Percentiles rank a stretch among this genome's conserved stretches.
Conservation (phyloP, 805 yeast genomes). For the Wickerhamiella alocasiicola region DNA sequence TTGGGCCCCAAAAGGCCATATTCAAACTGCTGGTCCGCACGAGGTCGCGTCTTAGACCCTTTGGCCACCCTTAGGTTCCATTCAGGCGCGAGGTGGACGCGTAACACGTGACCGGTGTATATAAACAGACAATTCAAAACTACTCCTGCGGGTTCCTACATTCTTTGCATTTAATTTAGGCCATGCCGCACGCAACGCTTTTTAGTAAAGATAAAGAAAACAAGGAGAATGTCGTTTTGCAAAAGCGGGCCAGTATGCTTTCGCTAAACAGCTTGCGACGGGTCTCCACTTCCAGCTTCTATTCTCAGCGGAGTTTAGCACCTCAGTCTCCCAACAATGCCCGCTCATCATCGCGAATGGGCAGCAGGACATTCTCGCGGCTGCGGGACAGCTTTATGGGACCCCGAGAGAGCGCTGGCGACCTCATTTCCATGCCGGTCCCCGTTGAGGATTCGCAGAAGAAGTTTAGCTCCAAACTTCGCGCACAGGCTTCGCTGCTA, state of each 20-base stretch:
- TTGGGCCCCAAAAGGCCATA: too few species aligned
- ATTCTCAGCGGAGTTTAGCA: slow-evolving; percentile 3
- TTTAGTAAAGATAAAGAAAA: slow-evolving; percentile 1
- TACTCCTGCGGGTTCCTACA: too few species aligned
- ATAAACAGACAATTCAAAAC: slow-evolving; percentile 1
- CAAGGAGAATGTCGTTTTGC: slow-evolving; percentile 2
- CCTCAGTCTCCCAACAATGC: slow-evolving; percentile 1
- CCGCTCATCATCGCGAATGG: not conserved
- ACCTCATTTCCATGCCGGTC: slow-evolving; percentile 44
- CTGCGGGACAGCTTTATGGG: slow-evolving; percentile 6
- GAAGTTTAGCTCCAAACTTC: slow-evolving; percentile 41
- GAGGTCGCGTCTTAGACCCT: not conserved
- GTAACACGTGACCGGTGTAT: slow-evolving; percentile 1
- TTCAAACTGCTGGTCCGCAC: too few species aligned
- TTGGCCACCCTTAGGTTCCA: not conserved
- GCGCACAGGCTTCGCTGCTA: slow-evolving; percentile 38
- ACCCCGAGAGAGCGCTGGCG: slow-evolving; percentile 5
- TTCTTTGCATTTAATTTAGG: too few species aligned
- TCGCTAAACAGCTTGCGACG: slow-evolving; percentile 9
- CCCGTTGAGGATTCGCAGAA: slow-evolving; percentile 45
- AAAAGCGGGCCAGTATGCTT: slow-evolving; percentile 7
- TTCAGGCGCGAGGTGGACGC: not conserved
- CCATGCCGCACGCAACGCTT: slow-evolving; percentile 3
- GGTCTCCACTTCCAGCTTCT: slow-evolving; percentile 6
- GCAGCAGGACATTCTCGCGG: not conserved